phyloP scores from a whole-genome alignment of 1,284 basidiomycete species.

The Naganishia cerealis region DNA sequence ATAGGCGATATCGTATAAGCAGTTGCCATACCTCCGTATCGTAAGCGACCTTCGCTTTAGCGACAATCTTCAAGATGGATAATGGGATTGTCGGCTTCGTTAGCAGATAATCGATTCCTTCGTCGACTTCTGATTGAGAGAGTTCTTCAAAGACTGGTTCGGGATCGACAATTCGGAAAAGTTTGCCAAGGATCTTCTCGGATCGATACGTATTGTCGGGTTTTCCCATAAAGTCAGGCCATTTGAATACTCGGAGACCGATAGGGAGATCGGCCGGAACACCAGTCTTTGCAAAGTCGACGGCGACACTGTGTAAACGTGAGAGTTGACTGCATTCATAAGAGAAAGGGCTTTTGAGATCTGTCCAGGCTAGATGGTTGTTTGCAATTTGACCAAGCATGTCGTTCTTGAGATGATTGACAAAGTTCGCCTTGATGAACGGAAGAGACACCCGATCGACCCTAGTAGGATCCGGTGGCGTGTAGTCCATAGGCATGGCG shows the following conservation, averaged over 20 bases:
- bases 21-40: constrained; percentile 27
- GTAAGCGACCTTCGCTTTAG: constrained; percentile 37
- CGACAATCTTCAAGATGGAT: constrained; percentile 43
- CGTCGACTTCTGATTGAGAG: constrained; percentile 16
- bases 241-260: constrained; percentile 39
- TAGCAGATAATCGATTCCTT: constrained; percentile 34
- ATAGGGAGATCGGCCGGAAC: constrained; percentile 44
- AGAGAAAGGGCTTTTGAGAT: constrained; percentile 37
- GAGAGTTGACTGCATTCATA: constrained; percentile 25
- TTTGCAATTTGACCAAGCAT: constrained; percentile 51
- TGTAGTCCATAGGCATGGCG: constrained; percentile 50
- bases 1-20: constrained; percentile 34
- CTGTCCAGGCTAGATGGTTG: constrained; percentile 49
- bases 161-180: constrained; percentile 43
- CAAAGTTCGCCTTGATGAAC: constrained; percentile 46
- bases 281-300: constrained; percentile 55
- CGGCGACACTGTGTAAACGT: constrained; percentile 37
- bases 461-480: constrained; percentile 41
- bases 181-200: constrained; percentile 47
- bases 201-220: constrained; percentile 38
- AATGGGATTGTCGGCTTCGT: constrained; percentile 39
- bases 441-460: constrained; percentile 47
- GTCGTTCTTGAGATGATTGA: constrained; percentile 38
- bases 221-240: constrained; percentile 55
- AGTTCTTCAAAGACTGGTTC: constrained; percentile 24